Base-by-base conservation (phyloP, 2,329 filamentous ascomycete species). In the Conoideocrella luteorostrata region DNA sequence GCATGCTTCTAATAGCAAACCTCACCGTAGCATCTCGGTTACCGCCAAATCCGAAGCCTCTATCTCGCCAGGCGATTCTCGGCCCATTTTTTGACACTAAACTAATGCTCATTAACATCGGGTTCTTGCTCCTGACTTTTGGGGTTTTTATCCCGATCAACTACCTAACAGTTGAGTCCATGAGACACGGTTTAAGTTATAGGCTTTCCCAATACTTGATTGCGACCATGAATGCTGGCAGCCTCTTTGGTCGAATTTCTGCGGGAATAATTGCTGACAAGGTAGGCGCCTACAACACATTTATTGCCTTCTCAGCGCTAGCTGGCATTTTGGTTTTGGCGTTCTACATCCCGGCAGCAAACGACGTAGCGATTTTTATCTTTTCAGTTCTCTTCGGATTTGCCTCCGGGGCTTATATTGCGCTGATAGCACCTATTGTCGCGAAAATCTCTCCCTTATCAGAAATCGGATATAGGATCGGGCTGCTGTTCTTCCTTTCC, bases 91-190 rank as follows among this genome's bases (percentile, higher is more conserved):
- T 7, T 7, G 33, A 35, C 5, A 7, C 22, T 20, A 17, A 3
- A 15, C 22, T 35, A 11, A 2, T 35, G 7, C 7, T 12, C 7
- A 20, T 35, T 15, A 17, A 7, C 7, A 7, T 35, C 7, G 33
- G 33, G 7, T 2, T 35, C 5, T 20, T 35, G 5, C 7, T 35
- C n/a, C 13, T 35, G 2, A 35, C 33, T 5, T 18, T 18, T 17
- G 33, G 33, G 7, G 5, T 35, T 7, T 35, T 7, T 6, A 20
- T 35, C 13, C 33, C 33, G 4, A 22, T 22, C n/a, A 15, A 35
- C 64, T 24, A 43, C 62, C 18, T 35, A 5, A 6, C 33, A 10
- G 13, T 18, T 9, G 2, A 35, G 17, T 4, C n/a, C 11, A 7
- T 12, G n/a, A n/a, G n/a, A n/a, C n/a, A n/a, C n/a, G n/a, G n/a